These are phyloP conservation scores for Plasmopara muralis DNA, from an alignment of 352 stramenopile species.

Conservation along the genomic window DNA sequence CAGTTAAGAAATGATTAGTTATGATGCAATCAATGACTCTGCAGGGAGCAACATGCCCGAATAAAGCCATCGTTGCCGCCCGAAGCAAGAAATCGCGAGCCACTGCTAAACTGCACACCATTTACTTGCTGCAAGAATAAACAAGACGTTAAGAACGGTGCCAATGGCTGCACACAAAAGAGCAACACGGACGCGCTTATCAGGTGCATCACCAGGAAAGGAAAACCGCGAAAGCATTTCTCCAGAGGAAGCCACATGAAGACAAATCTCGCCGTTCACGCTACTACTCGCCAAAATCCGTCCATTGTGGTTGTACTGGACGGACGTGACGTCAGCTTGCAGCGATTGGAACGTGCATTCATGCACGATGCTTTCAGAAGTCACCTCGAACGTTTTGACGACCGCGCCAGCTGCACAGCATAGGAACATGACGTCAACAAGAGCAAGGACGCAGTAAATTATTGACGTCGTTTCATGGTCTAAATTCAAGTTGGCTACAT, in stretches of 20 bases:
- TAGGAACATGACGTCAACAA: slow-evolving; percentile 33
- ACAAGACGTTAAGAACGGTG: neutral
- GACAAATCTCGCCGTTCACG: slow-evolving; percentile 49
- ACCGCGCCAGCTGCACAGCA: slow-evolving; percentile 45
- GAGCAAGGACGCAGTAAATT: neutral
- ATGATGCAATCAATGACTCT: neutral
- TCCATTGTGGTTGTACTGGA: slow-evolving; percentile 64
- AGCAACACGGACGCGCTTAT: slow-evolving; percentile 28
- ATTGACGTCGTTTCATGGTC: slow-evolving; percentile 25
- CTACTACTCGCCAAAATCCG: slow-evolving; percentile 62
- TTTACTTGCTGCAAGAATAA: slow-evolving; percentile 42
- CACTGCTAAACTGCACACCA: slow-evolving; percentile 59
- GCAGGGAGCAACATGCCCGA: slow-evolving; percentile 19
- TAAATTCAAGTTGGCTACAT: slow-evolving; percentile 11
- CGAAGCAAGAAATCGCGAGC: slow-evolving; percentile 59
- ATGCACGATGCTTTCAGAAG: slow-evolving; percentile 37
- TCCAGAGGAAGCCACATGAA: slow-evolving; percentile 46
- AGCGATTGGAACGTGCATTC: slow-evolving; percentile 39
- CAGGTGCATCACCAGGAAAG: slow-evolving; percentile 31
- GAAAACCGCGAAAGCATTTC: slow-evolving; percentile 65
- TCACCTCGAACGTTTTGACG: slow-evolving; percentile 60
- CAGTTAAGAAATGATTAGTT: neutral
- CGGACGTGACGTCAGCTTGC: slow-evolving; percentile 51
- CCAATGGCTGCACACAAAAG: neutral
- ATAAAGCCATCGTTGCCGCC: slow-evolving; percentile 51